A percentile compares a stretch with the other conserved stretches of the same genome.
Evolutionary conservation across 106 monocot species (phyloP).

Genomic region (Xerophyta viscosa): DNA sequence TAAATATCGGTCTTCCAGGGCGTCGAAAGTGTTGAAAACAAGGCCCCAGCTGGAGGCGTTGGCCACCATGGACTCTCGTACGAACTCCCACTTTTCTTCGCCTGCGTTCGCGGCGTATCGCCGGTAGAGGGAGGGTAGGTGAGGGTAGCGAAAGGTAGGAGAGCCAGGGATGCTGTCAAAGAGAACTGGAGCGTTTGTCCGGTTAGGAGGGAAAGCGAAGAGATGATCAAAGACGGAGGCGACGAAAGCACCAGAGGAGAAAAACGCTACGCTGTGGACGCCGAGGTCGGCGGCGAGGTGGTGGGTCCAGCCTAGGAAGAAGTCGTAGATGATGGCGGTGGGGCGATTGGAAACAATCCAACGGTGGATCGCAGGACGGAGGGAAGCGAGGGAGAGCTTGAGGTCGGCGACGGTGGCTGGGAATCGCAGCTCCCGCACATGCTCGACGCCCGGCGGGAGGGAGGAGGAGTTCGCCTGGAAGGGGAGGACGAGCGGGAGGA

Average conservation of each 20-base stretch:
- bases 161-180: too few species aligned
- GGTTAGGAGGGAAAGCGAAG: slow-evolving; percentile 19
- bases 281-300: slow-evolving; percentile 26
- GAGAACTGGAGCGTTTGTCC: too few species aligned
- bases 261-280: slow-evolving; percentile 32
- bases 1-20: too few species aligned
- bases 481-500: too few species aligned
- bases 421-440: slow-evolving; percentile 18
- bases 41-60: too few species aligned
- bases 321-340: slow-evolving; percentile 37
- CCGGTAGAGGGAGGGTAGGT: too few species aligned
- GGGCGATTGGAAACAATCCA: slow-evolving; percentile 30
- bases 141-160: too few species aligned
- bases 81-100: too few species aligned
- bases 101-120: too few species aligned
- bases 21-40: too few species aligned
- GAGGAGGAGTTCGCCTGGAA: slow-evolving; percentile 25
- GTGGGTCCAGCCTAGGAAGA: slow-evolving; percentile 46
- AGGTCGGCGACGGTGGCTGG: slow-evolving; percentile 10
- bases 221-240: slow-evolving; percentile 18
- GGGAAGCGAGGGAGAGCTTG: slow-evolving; percentile 17
- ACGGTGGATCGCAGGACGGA: slow-evolving; percentile 28
- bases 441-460: slow-evolving; percentile 42
- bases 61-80: too few species aligned
- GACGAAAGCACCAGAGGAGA: slow-evolving; percentile 14